Percentiles rank a stretch among this genome's conserved stretches.
Conservation (phyloP, 331 rosid genomes). For the Dryas integrifolia region DNA sequence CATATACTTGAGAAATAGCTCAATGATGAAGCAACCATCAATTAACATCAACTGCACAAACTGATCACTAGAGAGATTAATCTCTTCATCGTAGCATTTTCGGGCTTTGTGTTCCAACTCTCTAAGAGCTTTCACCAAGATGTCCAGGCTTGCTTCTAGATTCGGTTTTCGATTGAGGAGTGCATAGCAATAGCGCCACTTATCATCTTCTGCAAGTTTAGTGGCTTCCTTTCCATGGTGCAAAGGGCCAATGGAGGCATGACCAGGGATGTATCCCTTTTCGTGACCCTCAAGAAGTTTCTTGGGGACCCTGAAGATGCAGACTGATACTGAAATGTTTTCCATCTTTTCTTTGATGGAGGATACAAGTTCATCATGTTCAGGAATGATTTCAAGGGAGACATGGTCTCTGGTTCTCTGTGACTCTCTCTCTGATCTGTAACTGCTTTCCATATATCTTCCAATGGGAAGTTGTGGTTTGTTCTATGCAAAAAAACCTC, state of each 20-base stretch:
- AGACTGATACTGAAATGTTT: conserved; percentile 28
- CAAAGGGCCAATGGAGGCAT: conserved; percentile 55
- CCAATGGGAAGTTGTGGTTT: not conserved
- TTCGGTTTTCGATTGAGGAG: conserved; percentile 44
- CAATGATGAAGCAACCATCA: conserved; percentile 63
- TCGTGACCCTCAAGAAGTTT: not conserved
- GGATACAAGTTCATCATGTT: conserved; percentile 31
- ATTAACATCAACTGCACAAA: conserved; percentile 48
- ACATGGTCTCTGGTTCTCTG: conserved; percentile 7
- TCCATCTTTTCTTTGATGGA: conserved; percentile 45
- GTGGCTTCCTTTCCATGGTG: conserved; percentile 23
- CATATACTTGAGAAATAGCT: conserved; percentile 45
- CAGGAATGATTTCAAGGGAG: conserved; percentile 8
- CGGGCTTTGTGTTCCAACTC: conserved; percentile 43
- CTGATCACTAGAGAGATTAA: not conserved
- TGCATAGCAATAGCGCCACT: conserved; percentile 49
- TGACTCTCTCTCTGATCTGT: conserved; percentile 7
- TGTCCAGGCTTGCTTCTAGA: conserved; percentile 34
- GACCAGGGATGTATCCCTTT: conserved; percentile 25
- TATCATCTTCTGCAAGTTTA: conserved; percentile 28
- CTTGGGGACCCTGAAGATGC: conserved; percentile 42
- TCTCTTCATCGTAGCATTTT: conserved; percentile 33
- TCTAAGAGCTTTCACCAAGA: conserved; percentile 35
- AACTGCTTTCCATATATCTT: conserved; percentile 21
- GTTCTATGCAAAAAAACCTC: not conserved